Percentiles rank a stretch among this genome's conserved stretches.
phyloP scores from a whole-genome alignment of 768 basidiomycete species.

The Pleurotus tuoliensis region DNA sequence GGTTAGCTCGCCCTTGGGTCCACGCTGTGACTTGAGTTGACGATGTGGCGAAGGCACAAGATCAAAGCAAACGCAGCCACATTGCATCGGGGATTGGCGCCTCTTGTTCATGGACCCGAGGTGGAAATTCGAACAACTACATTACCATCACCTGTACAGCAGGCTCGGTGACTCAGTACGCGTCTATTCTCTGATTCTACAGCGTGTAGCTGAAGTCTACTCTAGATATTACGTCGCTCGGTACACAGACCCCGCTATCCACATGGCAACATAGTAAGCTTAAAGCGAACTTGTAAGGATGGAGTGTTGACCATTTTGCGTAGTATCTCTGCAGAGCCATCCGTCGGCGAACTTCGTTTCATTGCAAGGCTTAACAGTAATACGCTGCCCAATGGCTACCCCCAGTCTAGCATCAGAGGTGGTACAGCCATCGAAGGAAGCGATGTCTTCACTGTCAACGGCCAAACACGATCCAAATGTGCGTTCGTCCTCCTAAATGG shows the following conservation, averaged over 20 bases:
- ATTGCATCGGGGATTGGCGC: slow-evolving; percentile 30
- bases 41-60: slow-evolving; percentile 19
- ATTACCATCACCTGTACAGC: slow-evolving; percentile 33
- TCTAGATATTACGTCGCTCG: slow-evolving; percentile 29
- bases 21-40: background rate
- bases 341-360: slow-evolving; percentile 34
- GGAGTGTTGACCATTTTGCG: background rate
- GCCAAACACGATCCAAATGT: slow-evolving; percentile 29
- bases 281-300: background rate
- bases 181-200: background rate
- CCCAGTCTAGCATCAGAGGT: slow-evolving; percentile 23
- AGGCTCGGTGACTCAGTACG: slow-evolving; percentile 28
- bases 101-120: slow-evolving; percentile 22
- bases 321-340: slow-evolving; percentile 29
- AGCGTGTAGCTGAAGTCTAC: no score
- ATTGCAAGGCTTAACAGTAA: slow-evolving; percentile 27
- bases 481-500: background rate
- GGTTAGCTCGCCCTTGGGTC: slow-evolving; percentile 10
- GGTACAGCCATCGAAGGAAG: slow-evolving; percentile 33
- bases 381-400: slow-evolving; percentile 25
- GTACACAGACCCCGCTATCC: slow-evolving; percentile 32
- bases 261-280: slow-evolving; percentile 34
- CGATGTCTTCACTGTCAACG: slow-evolving; percentile 28
- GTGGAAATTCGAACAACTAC: slow-evolving; percentile 29
- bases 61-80: slow-evolving; percentile 26